A percentile compares a stretch with the other conserved stretches of the same genome.
Conservation (phyloP, 2,329 filamentous ascomycete genomes). For the Penicillium sumatraense region DNA sequence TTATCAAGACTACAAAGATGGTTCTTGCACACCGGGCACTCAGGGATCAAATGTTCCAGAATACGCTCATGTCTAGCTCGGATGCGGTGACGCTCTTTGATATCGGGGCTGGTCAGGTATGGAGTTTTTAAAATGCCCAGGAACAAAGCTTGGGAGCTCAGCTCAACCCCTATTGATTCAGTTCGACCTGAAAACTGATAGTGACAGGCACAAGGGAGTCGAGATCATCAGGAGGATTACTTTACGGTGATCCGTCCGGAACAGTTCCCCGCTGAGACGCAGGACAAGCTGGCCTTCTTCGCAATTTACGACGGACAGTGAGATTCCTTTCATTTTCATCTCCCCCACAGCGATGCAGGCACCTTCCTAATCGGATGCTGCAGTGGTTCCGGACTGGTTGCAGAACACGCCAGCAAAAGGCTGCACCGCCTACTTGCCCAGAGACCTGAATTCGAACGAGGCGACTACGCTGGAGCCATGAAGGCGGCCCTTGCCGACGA, state of each 20-base stretch:
- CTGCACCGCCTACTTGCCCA: slow-evolving; percentile 32
- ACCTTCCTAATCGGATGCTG: slow-evolving; percentile 11
- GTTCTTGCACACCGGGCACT: slow-evolving; percentile 18
- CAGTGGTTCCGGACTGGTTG: slow-evolving; percentile 38
- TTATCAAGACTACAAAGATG: background rate
- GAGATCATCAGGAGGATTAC: slow-evolving; percentile 38
- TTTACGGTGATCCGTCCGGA: slow-evolving; percentile 33
- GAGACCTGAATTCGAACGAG: slow-evolving; percentile 34
- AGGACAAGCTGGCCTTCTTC: slow-evolving; percentile 37
- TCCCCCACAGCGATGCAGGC: background rate
- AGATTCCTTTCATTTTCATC: background rate
- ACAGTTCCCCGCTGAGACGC: slow-evolving; percentile 32
- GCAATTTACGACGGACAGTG: slow-evolving; percentile 44
- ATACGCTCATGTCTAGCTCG: slow-evolving; percentile 27
- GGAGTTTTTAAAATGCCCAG: no score
- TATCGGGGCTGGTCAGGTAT: slow-evolving; percentile 36
- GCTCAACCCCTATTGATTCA: background rate
- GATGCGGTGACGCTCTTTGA: slow-evolving; percentile 36
- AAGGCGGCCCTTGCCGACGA: slow-evolving; percentile 35
- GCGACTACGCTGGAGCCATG: slow-evolving; percentile 37
- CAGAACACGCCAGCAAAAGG: slow-evolving; percentile 36
- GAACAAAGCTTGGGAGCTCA: no score
- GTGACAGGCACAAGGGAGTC: slow-evolving; percentile 34
- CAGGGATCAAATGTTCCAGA: slow-evolving; percentile 26
- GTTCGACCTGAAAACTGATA: slow-evolving; percentile 3